Evolutionary conservation across 192 early-diverging fungal genomes (phyloP).

Genomic region (Gonapodya prolifera): DNA sequence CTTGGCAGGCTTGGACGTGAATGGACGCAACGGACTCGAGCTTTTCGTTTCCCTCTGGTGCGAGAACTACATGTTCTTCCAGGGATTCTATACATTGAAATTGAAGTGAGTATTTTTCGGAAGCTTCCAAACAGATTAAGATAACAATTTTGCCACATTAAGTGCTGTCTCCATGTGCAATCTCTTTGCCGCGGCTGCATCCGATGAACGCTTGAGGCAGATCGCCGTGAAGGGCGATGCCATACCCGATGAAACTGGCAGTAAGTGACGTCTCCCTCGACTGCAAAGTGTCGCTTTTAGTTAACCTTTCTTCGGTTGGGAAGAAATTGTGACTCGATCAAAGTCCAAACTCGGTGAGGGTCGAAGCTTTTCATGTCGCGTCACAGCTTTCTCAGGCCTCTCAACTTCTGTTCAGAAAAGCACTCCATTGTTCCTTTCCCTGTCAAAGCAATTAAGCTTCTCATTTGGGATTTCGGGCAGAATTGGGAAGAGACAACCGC

Average conservation of each 20-base stretch:
- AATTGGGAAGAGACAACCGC: conserved; percentile 38
- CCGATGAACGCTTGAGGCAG: conserved; percentile 47
- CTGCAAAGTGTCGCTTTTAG: conserved; percentile 11
- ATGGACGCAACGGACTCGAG: conserved; percentile 54
- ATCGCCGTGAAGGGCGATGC: conserved; percentile 69
- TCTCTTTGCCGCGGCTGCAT: conserved; percentile 34
- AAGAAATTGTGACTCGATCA: conserved; percentile 47
- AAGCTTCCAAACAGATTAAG: neutral
- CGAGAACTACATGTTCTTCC: conserved; percentile 68
- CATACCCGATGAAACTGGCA: conserved; percentile 33
- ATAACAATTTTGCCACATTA: neutral
- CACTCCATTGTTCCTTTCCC: conserved; percentile 64
- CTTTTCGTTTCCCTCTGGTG: conserved; percentile 68
- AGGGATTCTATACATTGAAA: conserved; percentile 74
- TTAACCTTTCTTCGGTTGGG: conserved; percentile 4
- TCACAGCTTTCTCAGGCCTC: neutral
- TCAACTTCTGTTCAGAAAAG: conserved; percentile 30
- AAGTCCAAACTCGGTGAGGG: conserved; percentile 25
- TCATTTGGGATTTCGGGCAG: conserved; percentile 66
- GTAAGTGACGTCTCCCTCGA: conserved; percentile 18
- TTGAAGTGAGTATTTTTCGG: conserved; percentile 36
- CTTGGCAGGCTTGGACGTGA: conserved; percentile 42
- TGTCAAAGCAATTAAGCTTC: conserved; percentile 74
- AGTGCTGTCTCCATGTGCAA: conserved; percentile 68
- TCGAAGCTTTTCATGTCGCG: neutral